Base-by-base conservation (phyloP, 306 rosid species). In the Rubus idaeus region DNA sequence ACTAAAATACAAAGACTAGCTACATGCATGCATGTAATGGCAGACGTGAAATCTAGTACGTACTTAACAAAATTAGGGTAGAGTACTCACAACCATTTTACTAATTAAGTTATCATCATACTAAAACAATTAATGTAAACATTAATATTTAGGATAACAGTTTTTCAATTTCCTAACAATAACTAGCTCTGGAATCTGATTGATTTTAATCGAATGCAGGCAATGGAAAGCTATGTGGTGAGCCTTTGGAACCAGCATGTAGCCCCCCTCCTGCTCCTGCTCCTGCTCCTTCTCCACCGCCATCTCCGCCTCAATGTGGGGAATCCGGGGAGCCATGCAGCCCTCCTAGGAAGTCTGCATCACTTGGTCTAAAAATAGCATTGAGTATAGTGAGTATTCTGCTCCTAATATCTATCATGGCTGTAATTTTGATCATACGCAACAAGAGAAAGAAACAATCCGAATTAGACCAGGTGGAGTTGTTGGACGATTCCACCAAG, bases 161-260 rank as follows among this genome's bases (percentile, higher is more conserved):
- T 47, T 47, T 47, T 47, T 47, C 52, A 47, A 10, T 10, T 47
- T 47, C 52, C 52, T 47, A 47, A 47, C 52, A 47, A 47, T 47
- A 47, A 16, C 3, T 52, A 52, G 57, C 60, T 12, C 0, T n/a
- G 61, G 6, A 23, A 47, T 23, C 37, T 47, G 35, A 51, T 20
- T 55, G 10, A 40, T 69, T n/a, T 4, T 3, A 10, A 23, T n/a
- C 10, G 51, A 57, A 68, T 76, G 70, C 78, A 90, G 97, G 92
- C 2, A 94, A 94, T 76, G 5, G 5, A 3, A 65, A 75, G 2
- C 85, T 94, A 23, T 94, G 98, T 18, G 98, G 98, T 21, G 52
- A 58, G 0, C 97, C 99, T 75, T 77, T 92, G 40, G 17, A 5
- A 9, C 79, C 65, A 67, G 9, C 21, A 40, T 94, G 97, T 78